These are phyloP conservation scores for Thecaphora thlaspeos DNA, from an alignment of 1,284 basidiomycete genomes.

Conservation along the genomic window DNA sequence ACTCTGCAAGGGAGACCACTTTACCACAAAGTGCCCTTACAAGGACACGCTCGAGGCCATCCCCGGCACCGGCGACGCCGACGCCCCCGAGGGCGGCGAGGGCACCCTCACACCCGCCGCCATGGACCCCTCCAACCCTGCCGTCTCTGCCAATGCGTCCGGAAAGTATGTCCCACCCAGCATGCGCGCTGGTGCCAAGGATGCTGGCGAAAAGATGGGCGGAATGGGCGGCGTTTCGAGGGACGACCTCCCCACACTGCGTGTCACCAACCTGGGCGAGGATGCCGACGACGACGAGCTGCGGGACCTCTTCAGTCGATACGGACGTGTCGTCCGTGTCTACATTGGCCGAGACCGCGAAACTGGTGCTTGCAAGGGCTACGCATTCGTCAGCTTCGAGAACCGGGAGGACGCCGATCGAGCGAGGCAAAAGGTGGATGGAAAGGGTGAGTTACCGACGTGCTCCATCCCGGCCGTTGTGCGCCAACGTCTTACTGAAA, in stretches of 20 bases:
- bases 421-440: conserved; percentile 91
- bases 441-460: conserved; percentile 67
- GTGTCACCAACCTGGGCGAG: conserved; percentile 94
- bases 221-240: conserved; percentile 56
- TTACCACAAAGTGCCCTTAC: conserved; percentile 97
- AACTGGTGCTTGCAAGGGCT: conserved; percentile 91
- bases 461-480: not conserved
- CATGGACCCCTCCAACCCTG: conserved; percentile 52
- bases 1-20: conserved; percentile 94
- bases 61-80: conserved; percentile 63
- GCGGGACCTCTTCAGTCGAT: conserved; percentile 75
- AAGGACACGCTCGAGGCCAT: conserved; percentile 77
- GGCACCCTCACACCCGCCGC: conserved; percentile 62
- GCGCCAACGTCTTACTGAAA: not conserved
- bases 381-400: conserved; percentile 94
- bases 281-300: conserved; percentile 94
- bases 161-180: conserved; percentile 93
- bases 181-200: conserved; percentile 70
- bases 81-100: conserved; percentile 60
- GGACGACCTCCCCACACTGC: conserved; percentile 92
- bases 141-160: conserved; percentile 47
- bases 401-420: conserved; percentile 74
- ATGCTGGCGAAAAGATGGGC: conserved; percentile 77
- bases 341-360: conserved; percentile 95
- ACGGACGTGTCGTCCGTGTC: conserved; percentile 73